Percentiles rank a stretch among this genome's conserved stretches.
Conservation (phyloP, 208 protist genomes). For the Phytomonas sp. region DNA sequence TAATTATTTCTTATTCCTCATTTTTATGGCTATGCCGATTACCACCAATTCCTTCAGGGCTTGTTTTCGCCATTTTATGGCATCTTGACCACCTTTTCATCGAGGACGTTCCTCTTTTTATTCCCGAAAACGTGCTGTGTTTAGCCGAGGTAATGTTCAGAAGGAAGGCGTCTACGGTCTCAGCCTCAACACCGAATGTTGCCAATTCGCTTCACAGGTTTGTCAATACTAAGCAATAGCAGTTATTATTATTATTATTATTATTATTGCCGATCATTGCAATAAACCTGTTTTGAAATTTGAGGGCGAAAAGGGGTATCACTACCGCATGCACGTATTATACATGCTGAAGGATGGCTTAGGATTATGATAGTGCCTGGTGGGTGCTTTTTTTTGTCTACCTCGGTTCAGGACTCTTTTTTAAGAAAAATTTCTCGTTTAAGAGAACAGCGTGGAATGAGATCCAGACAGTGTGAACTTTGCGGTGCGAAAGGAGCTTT, state of each 20-base stretch:
- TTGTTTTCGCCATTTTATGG: not conserved
- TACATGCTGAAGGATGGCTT: constrained; percentile 49
- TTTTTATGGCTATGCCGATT: not conserved
- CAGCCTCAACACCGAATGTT: not conserved
- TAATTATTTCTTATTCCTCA: not conserved
- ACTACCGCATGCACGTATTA: constrained; percentile 63
- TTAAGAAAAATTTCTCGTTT: no score
- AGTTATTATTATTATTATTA: no score
- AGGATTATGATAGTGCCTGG: constrained; percentile 37
- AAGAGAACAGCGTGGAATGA: constrained; percentile 70
- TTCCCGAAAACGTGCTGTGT: not conserved
- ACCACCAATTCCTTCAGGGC: not conserved
- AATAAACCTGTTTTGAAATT: constrained; percentile 34
- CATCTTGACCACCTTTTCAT: not conserved
- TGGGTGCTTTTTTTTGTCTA: constrained; percentile 50
- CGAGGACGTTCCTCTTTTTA: not conserved
- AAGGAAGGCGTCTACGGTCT: not conserved
- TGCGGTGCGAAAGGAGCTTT: constrained; percentile 62
- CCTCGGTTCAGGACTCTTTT: constrained; percentile 37
- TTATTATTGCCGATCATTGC: constrained; percentile 53
- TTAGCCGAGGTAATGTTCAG: not conserved
- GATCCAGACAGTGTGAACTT: constrained; percentile 75
- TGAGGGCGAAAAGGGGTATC: constrained; percentile 68
- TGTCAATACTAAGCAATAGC: constrained; percentile 58
- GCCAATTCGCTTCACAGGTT: constrained; percentile 14